A percentile compares a stretch with the other conserved stretches of the same genome.
Evolutionary conservation across 768 basidiomycete species (phyloP).

Genomic region (Phylloporus sp.): DNA sequence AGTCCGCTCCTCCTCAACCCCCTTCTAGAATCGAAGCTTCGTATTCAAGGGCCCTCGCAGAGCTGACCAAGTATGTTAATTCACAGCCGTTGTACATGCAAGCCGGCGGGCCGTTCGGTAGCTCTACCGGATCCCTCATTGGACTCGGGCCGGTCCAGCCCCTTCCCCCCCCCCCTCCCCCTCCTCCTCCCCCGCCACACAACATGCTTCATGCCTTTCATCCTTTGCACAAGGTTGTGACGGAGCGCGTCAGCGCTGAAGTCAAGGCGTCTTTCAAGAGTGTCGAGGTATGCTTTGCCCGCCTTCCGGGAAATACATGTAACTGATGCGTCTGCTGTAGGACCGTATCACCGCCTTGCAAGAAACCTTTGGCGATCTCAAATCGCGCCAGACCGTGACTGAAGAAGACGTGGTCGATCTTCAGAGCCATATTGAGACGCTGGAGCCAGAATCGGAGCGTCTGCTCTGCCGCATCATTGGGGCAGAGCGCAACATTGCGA

Average conservation of each 20-base stretch:
- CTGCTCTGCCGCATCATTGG: conserved; percentile 25
- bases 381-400: conserved; percentile 20
- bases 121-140: conserved; percentile 17
- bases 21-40: conserved; percentile 10
- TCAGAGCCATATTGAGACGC: conserved; percentile 35
- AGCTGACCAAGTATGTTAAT: conserved; percentile 19
- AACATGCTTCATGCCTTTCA: conserved; percentile 13
- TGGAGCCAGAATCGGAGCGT: conserved; percentile 33
- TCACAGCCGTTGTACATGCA: conserved; percentile 17
- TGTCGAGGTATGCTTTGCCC: conserved; percentile 15
- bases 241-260: conserved; percentile 21
- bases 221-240: conserved; percentile 12
- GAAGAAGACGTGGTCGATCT: conserved; percentile 32
- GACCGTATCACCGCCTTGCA: conserved; percentile 24
- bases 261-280: conserved; percentile 19
- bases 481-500: conserved; percentile 29
- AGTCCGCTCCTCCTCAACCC: conserved; percentile 1
- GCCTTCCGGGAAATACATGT: not conserved
- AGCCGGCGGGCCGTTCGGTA: conserved; percentile 16
- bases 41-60: conserved; percentile 2
- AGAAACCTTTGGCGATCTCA: conserved; percentile 16
- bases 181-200: conserved; percentile 1
- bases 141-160: conserved; percentile 12
- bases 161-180: conserved; percentile 1
- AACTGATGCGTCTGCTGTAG: conserved; percentile 11